Conservation (phyloP, 2,329 filamentous ascomycete genomes). For the Fusarium hostae region DNA sequence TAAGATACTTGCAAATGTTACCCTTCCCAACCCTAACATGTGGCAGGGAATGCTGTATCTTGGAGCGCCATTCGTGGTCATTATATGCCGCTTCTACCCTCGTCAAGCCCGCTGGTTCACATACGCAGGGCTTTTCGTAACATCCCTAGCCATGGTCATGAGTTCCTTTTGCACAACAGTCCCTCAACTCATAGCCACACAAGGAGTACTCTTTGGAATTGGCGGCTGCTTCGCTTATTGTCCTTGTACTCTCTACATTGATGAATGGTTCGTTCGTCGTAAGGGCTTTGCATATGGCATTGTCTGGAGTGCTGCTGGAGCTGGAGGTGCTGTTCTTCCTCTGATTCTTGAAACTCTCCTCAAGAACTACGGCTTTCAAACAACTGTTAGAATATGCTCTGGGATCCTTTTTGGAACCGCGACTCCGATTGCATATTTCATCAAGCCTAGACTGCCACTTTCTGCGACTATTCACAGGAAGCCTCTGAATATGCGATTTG, state of each 20-base stretch:
- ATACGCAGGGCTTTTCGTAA: conserved; percentile 55
- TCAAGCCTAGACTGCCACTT: conserved; percentile 62
- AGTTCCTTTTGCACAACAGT: conserved; percentile 60
- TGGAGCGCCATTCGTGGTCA: conserved; percentile 57
- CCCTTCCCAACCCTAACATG: not conserved
- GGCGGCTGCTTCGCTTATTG: conserved; percentile 64
- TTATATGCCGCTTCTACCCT: conserved; percentile 54
- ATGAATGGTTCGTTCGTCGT: conserved; percentile 63
- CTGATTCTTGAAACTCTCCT: conserved; percentile 61
- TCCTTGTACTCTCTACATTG: conserved; percentile 64
- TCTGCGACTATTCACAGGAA: conserved; percentile 44
- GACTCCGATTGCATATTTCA: conserved; percentile 61
- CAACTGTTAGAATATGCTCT: conserved; percentile 58
- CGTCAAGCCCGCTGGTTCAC: conserved; percentile 53
- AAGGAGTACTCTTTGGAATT: conserved; percentile 67
- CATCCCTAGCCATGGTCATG: conserved; percentile 60
- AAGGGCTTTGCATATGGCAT: conserved; percentile 63
- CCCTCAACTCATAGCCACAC: conserved; percentile 63
- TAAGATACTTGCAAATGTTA: not conserved
- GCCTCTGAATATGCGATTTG: conserved; percentile 57
- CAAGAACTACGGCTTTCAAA: conserved; percentile 55
- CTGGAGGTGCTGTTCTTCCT: conserved; percentile 59
- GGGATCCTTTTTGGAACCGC: conserved; percentile 59
- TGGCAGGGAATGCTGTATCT: conserved; percentile 53
- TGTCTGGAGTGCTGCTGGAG: conserved; percentile 54